A percentile compares a stretch with the other conserved stretches of the same genome.
These are phyloP conservation scores for Rhodamnia argentea DNA, from an alignment of 345 rosid species.

Conservation along the genomic window DNA sequence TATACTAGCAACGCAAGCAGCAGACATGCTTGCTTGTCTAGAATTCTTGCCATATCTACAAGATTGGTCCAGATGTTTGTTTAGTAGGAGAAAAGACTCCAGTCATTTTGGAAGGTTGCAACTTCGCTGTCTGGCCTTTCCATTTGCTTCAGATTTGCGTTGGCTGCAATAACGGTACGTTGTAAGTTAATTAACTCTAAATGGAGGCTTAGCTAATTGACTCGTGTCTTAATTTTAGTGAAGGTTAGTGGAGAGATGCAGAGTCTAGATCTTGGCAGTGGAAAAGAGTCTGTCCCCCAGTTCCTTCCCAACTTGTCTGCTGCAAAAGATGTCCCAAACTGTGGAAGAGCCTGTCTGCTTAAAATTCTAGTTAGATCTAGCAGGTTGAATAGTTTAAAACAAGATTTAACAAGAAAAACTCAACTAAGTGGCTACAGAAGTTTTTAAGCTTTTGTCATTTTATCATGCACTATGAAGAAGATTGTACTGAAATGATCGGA, in stretches of 20 bases:
- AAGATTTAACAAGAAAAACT: background rate
- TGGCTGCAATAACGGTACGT: background rate
- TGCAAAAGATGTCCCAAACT: background rate
- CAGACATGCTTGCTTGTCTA: background rate
- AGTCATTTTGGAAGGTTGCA: background rate
- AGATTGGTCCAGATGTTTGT: background rate
- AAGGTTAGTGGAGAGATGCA: background rate
- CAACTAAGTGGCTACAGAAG: background rate
- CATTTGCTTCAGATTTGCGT: background rate
- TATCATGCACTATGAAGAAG: constrained; percentile 4
- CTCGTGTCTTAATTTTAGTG: background rate
- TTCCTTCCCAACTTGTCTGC: background rate
- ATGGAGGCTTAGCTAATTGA: background rate
- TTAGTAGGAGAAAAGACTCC: background rate
- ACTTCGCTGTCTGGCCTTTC: background rate
- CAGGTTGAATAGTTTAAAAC: background rate
- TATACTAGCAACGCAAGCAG: background rate
- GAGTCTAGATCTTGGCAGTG: background rate
- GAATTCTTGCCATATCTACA: background rate
- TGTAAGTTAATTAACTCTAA: background rate
- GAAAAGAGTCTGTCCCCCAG: background rate
- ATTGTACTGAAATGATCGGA: background rate
- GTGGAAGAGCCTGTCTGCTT: background rate
- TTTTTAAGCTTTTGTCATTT: background rate
- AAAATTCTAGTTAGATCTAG: background rate